Conservation (phyloP, 352 stramenopile species). For the Globisporangium uncinulatum region DNA sequence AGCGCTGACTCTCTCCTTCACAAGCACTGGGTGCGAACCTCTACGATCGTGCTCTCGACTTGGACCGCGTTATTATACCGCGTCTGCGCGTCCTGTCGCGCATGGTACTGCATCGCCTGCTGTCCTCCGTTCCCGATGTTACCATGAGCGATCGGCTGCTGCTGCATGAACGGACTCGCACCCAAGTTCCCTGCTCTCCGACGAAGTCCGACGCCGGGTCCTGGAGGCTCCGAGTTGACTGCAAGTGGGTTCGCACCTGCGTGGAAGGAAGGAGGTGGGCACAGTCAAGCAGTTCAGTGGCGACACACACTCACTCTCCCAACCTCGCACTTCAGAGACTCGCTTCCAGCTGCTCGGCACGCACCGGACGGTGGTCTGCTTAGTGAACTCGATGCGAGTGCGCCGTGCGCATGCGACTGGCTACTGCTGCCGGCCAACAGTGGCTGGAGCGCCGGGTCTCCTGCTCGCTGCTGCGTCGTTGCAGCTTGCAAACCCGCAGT, state of each 20-base stretch:
- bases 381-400: conserved; percentile 8
- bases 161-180: conserved; percentile 72
- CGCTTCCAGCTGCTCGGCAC: background rate
- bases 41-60: conserved; percentile 80
- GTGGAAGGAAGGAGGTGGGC: no score
- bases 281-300: no score
- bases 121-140: conserved; percentile 28
- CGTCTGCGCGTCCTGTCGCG: conserved; percentile 63
- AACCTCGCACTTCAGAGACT: no score
- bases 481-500: conserved; percentile 12
- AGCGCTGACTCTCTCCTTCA: background rate
- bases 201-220: conserved; percentile 36
- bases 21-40: conserved; percentile 28
- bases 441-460: conserved; percentile 18
- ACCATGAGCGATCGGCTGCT: conserved; percentile 30
- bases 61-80: conserved; percentile 71
- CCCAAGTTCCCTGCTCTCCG: conserved; percentile 54
- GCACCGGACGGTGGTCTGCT: conserved; percentile 19
- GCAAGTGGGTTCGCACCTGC: background rate
- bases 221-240: conserved; percentile 6
- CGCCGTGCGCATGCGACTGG: conserved; percentile 5
- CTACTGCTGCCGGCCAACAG: conserved; percentile 14
- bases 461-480: conserved; percentile 13
- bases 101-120: conserved; percentile 55
- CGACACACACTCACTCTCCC: background rate